Evolutionary conservation across 2,329 filamentous ascomycete genomes (phyloP).

Genomic region (Venturiaceae sp.): DNA sequence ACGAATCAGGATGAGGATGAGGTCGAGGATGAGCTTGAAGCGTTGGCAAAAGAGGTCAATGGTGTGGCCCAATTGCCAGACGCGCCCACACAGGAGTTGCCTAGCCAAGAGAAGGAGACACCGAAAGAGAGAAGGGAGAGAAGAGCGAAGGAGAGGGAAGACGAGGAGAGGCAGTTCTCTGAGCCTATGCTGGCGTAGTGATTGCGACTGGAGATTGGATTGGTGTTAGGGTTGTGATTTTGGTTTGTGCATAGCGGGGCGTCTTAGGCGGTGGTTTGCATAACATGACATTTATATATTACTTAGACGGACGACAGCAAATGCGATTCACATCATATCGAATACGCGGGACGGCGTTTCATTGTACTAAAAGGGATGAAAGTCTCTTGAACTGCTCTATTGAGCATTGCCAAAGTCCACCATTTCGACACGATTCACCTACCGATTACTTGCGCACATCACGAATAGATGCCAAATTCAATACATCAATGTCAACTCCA

Average conservation of each 20-base stretch:
- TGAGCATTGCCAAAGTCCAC: too few relatives aligned
- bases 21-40: conserved; percentile 88
- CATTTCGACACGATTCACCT: too few relatives aligned
- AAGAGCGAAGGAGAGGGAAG: conserved; percentile 19
- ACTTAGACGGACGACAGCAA: too few relatives aligned
- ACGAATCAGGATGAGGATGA: conserved; percentile 95
- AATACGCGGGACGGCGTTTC: too few relatives aligned
- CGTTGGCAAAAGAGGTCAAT: conserved; percentile 58
- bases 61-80: conserved; percentile 23
- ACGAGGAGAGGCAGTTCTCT: conserved; percentile 17
- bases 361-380: too few relatives aligned
- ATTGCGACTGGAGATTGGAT: not conserved
- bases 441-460: too few relatives aligned
- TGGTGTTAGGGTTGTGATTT: not conserved
- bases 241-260: not conserved
- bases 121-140: conserved; percentile 20
- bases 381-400: too few relatives aligned
- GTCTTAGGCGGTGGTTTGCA: not conserved
- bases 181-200: conserved; percentile 24
- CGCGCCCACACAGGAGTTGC: conserved; percentile 22
- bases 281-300: not conserved
- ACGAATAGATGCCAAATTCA: too few relatives aligned
- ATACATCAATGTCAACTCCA: too few relatives aligned
- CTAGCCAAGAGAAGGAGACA: conserved; percentile 15
- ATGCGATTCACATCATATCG: too few relatives aligned